These are phyloP conservation scores for Dentipellis sp. DNA, from an alignment of 768 basidiomycete genomes.

Conservation along the genomic window DNA sequence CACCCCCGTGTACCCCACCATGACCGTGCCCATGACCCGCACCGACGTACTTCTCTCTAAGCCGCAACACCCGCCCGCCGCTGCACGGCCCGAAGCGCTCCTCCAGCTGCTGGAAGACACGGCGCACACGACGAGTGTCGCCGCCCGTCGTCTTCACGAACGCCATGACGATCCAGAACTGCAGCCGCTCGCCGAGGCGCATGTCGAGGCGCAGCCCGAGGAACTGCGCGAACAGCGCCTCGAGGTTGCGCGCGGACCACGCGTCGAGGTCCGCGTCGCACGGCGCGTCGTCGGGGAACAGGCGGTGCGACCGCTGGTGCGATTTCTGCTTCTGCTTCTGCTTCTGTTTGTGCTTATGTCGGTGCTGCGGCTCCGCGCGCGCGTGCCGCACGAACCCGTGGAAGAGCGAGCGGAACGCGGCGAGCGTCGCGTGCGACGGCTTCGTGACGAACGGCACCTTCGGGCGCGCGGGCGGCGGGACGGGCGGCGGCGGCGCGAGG, in stretches of 20 bases:
- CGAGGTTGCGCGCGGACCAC: constrained; percentile 55
- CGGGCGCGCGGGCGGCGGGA: constrained; percentile 21
- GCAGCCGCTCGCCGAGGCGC: constrained; percentile 32
- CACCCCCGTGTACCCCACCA: neutral
- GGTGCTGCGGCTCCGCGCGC: constrained; percentile 6
- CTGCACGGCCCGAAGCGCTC: constrained; percentile 38
- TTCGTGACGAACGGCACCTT: constrained; percentile 18
- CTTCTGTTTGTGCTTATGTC: too few relatives aligned
- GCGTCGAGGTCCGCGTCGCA: neutral
- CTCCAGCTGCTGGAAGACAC: constrained; percentile 50
- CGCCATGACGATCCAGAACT: constrained; percentile 64
- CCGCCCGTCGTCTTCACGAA: constrained; percentile 50
- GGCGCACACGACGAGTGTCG: constrained; percentile 40
- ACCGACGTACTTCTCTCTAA: constrained; percentile 33
- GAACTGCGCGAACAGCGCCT: constrained; percentile 52
- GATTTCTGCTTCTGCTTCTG: neutral
- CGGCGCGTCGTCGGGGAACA: neutral
- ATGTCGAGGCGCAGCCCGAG: constrained; percentile 40
- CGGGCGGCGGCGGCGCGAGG: constrained; percentile 23
- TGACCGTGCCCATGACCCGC: neutral
- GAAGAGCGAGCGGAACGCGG: constrained; percentile 64
- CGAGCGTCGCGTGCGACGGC: constrained; percentile 30
- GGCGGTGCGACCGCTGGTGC: neutral
- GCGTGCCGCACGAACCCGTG: constrained; percentile 66
- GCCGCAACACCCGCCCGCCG: constrained; percentile 34